phyloP scores from a whole-genome alignment of 2,329 filamentous ascomycete species.

The Pseudocercospora vitis region DNA sequence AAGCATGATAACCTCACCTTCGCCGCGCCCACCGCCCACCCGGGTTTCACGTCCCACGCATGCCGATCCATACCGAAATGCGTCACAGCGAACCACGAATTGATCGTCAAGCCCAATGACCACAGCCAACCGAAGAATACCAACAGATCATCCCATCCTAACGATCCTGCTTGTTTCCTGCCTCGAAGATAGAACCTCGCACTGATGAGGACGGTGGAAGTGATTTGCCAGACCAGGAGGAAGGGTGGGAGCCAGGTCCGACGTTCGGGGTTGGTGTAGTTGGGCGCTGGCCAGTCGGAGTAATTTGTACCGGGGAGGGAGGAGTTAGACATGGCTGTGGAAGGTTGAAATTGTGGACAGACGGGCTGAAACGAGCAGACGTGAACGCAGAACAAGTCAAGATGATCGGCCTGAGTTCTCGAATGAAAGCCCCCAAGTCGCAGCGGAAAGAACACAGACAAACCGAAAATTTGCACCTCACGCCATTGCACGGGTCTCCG shows the following conservation, averaged over 20 bases:
- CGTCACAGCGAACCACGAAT: constrained; percentile 20
- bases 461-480: no score
- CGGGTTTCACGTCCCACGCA: constrained; percentile 28
- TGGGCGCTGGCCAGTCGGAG: constrained; percentile 14
- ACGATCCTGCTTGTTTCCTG: constrained; percentile 25
- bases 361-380: no score
- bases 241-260: constrained; percentile 31
- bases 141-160: constrained; percentile 29
- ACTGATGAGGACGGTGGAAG: constrained; percentile 23
- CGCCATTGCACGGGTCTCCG: no score
- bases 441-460: no score
- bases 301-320: neutral
- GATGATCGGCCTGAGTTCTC: no score
- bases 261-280: constrained; percentile 22
- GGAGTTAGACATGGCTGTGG: neutral
- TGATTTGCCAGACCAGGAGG: constrained; percentile 24
- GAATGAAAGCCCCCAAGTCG: no score
- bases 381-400: no score
- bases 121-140: constrained; percentile 28
- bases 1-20: constrained; percentile 18
- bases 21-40: constrained; percentile 21
- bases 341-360: no score
- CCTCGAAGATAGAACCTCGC: constrained; percentile 27
- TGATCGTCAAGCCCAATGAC: constrained; percentile 25
- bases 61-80: constrained; percentile 27